Evolutionary conservation across 768 basidiomycete species (phyloP).

Genomic region (Panaeolus papilionaceus): DNA sequence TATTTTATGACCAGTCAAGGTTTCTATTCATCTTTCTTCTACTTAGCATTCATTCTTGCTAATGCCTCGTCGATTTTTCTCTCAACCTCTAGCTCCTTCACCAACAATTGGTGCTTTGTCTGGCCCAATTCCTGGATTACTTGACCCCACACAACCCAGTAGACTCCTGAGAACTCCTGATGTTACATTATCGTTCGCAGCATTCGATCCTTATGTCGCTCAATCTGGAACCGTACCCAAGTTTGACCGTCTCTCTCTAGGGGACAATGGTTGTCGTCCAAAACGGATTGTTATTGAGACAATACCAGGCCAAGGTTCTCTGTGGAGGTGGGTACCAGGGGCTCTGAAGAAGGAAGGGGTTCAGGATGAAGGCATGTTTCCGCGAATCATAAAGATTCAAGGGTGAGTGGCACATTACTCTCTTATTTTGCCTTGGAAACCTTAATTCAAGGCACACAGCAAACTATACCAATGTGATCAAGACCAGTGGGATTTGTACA

Average conservation of each 20-base stretch:
- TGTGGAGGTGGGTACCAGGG: conserved; percentile 82
- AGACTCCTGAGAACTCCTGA: conserved; percentile 66
- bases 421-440: conserved; percentile 9
- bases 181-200: conserved; percentile 73
- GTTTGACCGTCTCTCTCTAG: conserved; percentile 46
- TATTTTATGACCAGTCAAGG: conserved; percentile 28
- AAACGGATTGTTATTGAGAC: conserved; percentile 81
- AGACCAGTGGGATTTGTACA: conserved; percentile 89
- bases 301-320: conserved; percentile 55
- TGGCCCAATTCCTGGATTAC: conserved; percentile 64
- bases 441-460: conserved; percentile 35
- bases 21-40: conserved; percentile 16
- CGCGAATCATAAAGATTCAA: conserved; percentile 67
- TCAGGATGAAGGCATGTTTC: conserved; percentile 74
- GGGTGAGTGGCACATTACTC: conserved; percentile 55
- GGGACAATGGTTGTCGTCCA: conserved; percentile 57
- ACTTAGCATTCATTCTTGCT: conserved; percentile 18
- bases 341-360: conserved; percentile 64
- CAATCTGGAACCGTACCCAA: conserved; percentile 43
- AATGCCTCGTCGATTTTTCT: conserved; percentile 24
- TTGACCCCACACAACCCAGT: conserved; percentile 66
- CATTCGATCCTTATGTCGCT: conserved; percentile 76
- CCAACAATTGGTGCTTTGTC: conserved; percentile 17
- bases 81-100: conserved; percentile 5
- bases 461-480: conserved; percentile 59